These are phyloP conservation scores for Pouteria glomerata DNA, from an alignment of 148 eudicot genomes.

Conservation along the genomic window DNA sequence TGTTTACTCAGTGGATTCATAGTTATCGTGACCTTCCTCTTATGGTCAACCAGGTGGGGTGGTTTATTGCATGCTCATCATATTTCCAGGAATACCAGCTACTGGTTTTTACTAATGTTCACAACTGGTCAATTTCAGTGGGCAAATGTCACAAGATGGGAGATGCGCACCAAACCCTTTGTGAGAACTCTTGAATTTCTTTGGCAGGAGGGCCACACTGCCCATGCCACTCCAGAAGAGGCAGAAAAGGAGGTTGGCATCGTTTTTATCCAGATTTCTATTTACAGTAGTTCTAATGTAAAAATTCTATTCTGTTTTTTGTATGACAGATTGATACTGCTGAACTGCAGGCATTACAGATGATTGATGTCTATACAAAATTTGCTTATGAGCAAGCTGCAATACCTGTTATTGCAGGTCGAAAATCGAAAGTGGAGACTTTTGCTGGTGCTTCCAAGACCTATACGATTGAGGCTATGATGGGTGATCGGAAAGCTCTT, in stretches of 20 bases:
- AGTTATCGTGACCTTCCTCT: constrained; percentile 99
- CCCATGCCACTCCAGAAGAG: constrained; percentile 91
- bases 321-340: constrained; percentile 23
- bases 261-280: neutral
- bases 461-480: constrained; percentile 99
- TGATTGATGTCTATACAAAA: constrained; percentile 84
- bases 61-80: neutral
- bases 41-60: constrained; percentile 86
- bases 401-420: constrained; percentile 95
- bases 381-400: constrained; percentile 97
- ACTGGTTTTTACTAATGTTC: constrained; percentile 1
- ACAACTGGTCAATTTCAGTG: constrained; percentile 46
- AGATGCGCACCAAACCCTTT: constrained; percentile 98
- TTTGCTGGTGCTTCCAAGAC: constrained; percentile 97
- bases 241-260: constrained; percentile 86
- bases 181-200: constrained; percentile 97
- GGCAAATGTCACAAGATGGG: constrained; percentile 99
- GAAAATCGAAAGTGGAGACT: constrained; percentile 91
- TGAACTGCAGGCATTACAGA: constrained; percentile 84
- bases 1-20: constrained; percentile 99
- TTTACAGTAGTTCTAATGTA: neutral
- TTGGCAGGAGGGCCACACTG: constrained; percentile 99
- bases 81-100: neutral
- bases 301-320: neutral
- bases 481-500: constrained; percentile 98